A percentile compares a stretch with the other conserved stretches of the same genome.
phyloP scores from a whole-genome alignment of 1,284 basidiomycete species.

The Melampsora larici-populina region DNA sequence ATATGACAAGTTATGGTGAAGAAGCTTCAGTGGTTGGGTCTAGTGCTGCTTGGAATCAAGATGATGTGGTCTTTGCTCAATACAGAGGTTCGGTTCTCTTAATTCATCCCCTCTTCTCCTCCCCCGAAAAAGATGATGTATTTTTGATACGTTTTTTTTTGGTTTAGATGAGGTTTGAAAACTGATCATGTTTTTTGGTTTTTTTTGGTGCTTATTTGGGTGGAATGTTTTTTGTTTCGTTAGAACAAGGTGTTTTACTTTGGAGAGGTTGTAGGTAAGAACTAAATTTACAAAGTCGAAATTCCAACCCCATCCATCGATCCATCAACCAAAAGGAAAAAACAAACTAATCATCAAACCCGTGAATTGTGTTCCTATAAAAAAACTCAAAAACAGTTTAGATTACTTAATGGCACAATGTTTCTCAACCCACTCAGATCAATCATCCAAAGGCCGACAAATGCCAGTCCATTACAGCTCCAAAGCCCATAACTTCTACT shows the following conservation, averaged over 20 bases:
- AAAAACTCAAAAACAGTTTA: constrained; percentile 59
- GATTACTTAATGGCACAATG: constrained; percentile 73
- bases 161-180: too few species aligned
- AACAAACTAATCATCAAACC: too few species aligned
- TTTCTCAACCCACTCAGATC: constrained; percentile 77
- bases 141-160: too few species aligned
- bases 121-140: too few species aligned
- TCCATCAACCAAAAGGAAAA: too few species aligned
- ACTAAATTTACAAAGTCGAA: too few species aligned
- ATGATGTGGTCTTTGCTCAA: constrained; percentile 66
- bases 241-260: constrained; percentile 82
- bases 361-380: too few species aligned
- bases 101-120: too few species aligned
- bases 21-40: constrained; percentile 87
- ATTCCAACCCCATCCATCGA: too few species aligned
- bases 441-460: constrained; percentile 76
- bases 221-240: constrained; percentile 57
- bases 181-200: too few species aligned
- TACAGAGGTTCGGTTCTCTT: constrained; percentile 57
- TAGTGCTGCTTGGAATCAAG: constrained; percentile 74
- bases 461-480: constrained; percentile 81
- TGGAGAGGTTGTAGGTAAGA: constrained; percentile 71
- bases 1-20: constrained; percentile 73
- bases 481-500: constrained; percentile 78
- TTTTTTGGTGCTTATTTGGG: too few species aligned